phyloP scores from a whole-genome alignment of 108 stramenopile species.

The Nitzschia palea region DNA sequence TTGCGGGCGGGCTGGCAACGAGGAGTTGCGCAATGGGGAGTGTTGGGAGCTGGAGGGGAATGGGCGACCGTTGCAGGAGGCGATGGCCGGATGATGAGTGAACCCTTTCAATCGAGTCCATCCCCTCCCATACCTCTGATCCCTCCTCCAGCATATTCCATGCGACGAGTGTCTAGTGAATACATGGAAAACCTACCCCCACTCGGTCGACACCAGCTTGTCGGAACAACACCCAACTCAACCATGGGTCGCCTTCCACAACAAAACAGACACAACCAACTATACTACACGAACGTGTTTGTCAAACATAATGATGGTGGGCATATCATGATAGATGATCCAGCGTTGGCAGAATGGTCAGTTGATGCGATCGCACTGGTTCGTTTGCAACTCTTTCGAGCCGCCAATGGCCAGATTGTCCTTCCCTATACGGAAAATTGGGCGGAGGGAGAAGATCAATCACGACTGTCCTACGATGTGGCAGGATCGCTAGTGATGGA shows the following conservation, averaged over 20 bases:
- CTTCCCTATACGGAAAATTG: slow-evolving; percentile 72
- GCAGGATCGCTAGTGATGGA: slow-evolving; percentile 13
- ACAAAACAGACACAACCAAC: slow-evolving; percentile 2
- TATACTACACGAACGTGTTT: slow-evolving; percentile 37
- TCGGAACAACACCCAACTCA: slow-evolving; percentile 6
- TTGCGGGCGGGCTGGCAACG: slow-evolving; percentile 73
- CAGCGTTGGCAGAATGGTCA: slow-evolving; percentile 78
- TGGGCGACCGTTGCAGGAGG: slow-evolving; percentile 70
- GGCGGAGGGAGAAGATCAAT: slow-evolving; percentile 36
- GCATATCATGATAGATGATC: slow-evolving; percentile 59
- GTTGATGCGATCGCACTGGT: slow-evolving; percentile 78
- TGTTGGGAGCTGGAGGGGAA: slow-evolving; percentile 78
- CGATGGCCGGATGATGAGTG: slow-evolving; percentile 50
- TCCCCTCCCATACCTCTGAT: background rate
- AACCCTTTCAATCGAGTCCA: background rate
- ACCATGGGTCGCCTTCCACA: slow-evolving; percentile 12
- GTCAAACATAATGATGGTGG: slow-evolving; percentile 57
- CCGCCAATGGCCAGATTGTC: slow-evolving; percentile 43
- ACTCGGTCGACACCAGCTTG: background rate
- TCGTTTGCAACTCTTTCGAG: slow-evolving; percentile 70
- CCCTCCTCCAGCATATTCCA: background rate
- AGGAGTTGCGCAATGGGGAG: slow-evolving; percentile 84
- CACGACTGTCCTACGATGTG: slow-evolving; percentile 17
- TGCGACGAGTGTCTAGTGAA: slow-evolving; percentile 16
- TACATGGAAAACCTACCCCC: background rate